phyloP scores from a whole-genome alignment of 2,329 filamentous ascomycete genomes.

The Onygena corvina region DNA sequence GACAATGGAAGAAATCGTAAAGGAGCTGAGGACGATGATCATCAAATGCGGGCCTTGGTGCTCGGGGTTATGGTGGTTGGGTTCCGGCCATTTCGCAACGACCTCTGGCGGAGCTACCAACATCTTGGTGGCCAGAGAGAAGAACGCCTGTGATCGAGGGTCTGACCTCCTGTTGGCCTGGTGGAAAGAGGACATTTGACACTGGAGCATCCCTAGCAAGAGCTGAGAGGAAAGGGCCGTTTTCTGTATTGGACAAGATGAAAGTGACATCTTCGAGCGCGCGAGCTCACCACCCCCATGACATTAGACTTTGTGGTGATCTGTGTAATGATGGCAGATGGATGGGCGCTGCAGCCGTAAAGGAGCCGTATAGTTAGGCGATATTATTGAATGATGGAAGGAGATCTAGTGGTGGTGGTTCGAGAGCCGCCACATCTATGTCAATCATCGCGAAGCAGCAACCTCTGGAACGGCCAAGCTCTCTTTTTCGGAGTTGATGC shows the following conservation, averaged over 20 bases:
- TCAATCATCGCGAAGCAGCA: background rate
- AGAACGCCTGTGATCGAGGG: background rate
- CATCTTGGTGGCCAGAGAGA: constrained; percentile 8
- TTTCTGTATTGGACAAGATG: background rate
- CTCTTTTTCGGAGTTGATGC: background rate
- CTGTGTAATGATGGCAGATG: background rate
- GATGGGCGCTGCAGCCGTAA: background rate
- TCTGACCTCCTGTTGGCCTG: background rate
- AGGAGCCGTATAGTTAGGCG: background rate
- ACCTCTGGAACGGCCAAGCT: background rate
- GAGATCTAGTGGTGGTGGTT: background rate
- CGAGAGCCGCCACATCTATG: constrained; percentile 2
- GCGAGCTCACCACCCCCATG: background rate
- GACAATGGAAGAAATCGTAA: constrained; percentile 16
- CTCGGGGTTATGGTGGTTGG: constrained; percentile 23
- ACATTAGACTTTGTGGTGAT: constrained; percentile 1
- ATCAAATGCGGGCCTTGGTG: constrained; percentile 19
- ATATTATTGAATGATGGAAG: background rate
- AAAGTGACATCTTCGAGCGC: background rate
- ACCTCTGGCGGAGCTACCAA: constrained; percentile 15
- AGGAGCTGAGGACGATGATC: constrained; percentile 19
- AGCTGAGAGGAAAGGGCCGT: too few relatives aligned
- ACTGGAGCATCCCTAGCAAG: background rate
- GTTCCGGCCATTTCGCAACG: constrained; percentile 20
- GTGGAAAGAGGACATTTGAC: background rate